Evolutionary conservation across 2,329 filamentous ascomycete genomes (phyloP).

Genomic region (Pseudocercospora fuligena): DNA sequence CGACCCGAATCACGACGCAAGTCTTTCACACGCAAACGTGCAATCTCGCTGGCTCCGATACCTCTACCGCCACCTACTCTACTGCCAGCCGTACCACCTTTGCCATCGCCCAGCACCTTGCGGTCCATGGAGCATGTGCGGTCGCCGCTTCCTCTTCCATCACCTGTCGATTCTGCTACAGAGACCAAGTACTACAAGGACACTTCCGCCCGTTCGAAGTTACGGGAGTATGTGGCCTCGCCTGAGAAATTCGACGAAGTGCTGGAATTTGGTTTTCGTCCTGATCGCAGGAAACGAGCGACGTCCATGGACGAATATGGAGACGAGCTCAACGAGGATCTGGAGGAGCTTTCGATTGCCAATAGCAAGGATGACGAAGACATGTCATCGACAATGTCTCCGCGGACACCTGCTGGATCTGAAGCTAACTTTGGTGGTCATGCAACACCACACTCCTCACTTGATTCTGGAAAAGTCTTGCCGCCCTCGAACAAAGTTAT

Average conservation of each 20-base stretch:
- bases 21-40: constrained; percentile 30
- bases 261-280: constrained; percentile 81
- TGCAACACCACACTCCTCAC: constrained; percentile 37
- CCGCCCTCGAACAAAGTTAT: constrained; percentile 19
- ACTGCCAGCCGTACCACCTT: constrained; percentile 31
- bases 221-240: constrained; percentile 83
- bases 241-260: constrained; percentile 96
- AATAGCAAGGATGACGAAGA: constrained; percentile 25
- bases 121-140: constrained; percentile 12
- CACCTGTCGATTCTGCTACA: constrained; percentile 4
- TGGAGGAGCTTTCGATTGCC: constrained; percentile 21
- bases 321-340: constrained; percentile 11
- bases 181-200: constrained; percentile 76
- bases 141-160: constrained; percentile 10
- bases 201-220: constrained; percentile 82
- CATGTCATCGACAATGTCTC: constrained; percentile 4
- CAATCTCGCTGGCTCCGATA: constrained; percentile 33
- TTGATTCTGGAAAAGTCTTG: constrained; percentile 43
- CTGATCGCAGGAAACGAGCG: constrained; percentile 7
- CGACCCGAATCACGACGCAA: constrained; percentile 16
- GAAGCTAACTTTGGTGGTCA: constrained; percentile 12
- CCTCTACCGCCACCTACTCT: constrained; percentile 38
- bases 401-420: constrained; percentile 19
- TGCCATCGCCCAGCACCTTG: constrained; percentile 23
- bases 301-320: constrained; percentile 30